Base-by-base conservation (phyloP, 148 eudicot species). In the Spergularia marina region DNA sequence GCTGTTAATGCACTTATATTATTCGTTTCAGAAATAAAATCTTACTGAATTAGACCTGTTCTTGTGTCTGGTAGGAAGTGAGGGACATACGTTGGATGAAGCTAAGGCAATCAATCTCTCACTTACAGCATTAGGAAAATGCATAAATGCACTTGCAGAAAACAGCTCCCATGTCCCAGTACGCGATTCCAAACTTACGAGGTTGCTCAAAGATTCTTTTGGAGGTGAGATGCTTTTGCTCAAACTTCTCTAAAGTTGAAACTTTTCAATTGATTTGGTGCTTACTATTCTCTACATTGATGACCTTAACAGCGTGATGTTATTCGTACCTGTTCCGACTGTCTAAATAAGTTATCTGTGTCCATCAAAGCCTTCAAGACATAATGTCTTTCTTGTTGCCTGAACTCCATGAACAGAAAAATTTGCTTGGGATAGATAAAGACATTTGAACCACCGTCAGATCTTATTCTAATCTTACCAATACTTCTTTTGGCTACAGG, bases 121-220 rank as follows among this genome's bases (percentile, higher is more conserved):
- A 44, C 90, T 96, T 77, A 96, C 98, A 82, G 97, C 98, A 70
- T 79, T 96, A 77, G 99, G 99, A 52, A 96, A 96, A 84, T 96
- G 99, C 85, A 96, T 96, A 81, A 96, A 96, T 89, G 99, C 99
- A 36, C 84, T 96, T 82, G 99, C 99, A 75, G 99, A 96, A 84
- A 96, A 92, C 82, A 89, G 98, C 70, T 80, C 99, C 72, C 99
- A 96, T 86, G 99, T 96, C 47, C 99, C 99, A 34, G 88, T 96
- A 78, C 98, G 99, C 68, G 99, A 96, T 81, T 96, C 99, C 16
- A 96, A 96, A 82, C 97, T 96, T 67, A 96, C 99, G 12, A 92
- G 99, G 85, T 84, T 96, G 82, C 99, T 96, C 60, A 91, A 72
- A 80, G 99, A 96, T 89, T 96, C 99, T 76, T 96, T 96, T 92